Evolutionary conservation across 1,284 basidiomycete species (phyloP), one percentile per base, ranked within the genome.

Genomic region (Mycena sp.): DNA sequence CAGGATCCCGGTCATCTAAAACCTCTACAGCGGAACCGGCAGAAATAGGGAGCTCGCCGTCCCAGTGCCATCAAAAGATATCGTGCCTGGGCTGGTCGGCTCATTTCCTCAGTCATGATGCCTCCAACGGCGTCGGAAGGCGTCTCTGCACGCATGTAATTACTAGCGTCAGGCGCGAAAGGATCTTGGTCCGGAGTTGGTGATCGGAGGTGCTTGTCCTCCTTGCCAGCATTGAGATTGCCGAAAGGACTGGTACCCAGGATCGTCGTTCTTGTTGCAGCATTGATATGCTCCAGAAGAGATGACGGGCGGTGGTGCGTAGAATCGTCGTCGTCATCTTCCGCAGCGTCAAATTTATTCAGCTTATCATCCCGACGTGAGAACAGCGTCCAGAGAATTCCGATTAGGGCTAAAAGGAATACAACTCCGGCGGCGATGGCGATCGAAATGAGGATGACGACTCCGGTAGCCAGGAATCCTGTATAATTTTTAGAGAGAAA

Each of bases 401-500:
- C 95, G 61, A 96, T 83, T 37, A 98, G 80, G 16, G 94, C 92
- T 23, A 98, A 84, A 1, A 99, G 80, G 80, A 99, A 96, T 55
- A 99, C 94, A 25, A 99, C 88, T 26, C 96, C 97, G 11, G 96
- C 95, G 4, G 94, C 90, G 67, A 99, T 98, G 29, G 96, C 97
- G 70, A 99, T 98, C 5, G 95, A 97, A 70, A 99, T 96, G 40
- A 99, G 85, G 66, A 99, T 98, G 58, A 99, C 95, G 38, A 99
- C 85, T 2, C 96, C 98, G 25, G 90, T 88, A 1, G 95, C 94
- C 54, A 98, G 87, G 84, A 91, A 93, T 74, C 89, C 95, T 95
- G 67, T 6, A 61, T 37, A 43, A 63, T 53, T 21, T 43, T 29
- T 68, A n/a, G 67, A 53, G 53, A 46, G 3, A 26, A 46, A 50